Conservation (phyloP, 1,284 basidiomycete species). For the Ganoderma resinaceum region DNA sequence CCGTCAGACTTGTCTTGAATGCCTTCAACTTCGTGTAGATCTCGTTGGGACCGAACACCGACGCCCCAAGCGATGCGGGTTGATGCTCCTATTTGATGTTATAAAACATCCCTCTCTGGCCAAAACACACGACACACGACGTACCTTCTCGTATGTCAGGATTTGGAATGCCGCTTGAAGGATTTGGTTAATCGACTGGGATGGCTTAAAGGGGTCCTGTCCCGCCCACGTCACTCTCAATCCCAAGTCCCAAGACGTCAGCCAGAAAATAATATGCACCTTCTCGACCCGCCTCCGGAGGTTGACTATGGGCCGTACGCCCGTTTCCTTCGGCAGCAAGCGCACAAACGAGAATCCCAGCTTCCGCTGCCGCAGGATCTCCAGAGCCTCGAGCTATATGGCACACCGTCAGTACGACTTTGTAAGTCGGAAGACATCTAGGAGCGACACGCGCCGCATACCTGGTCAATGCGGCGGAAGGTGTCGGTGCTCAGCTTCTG, state of each 20-base stretch:
- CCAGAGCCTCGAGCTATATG: slow-evolving; percentile 64
- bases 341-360: slow-evolving; percentile 89
- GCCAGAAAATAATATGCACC: slow-evolving; percentile 28
- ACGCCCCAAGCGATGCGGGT: slow-evolving; percentile 73
- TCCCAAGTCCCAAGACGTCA: not conserved
- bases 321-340: slow-evolving; percentile 92
- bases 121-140: not conserved
- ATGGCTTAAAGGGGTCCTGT: slow-evolving; percentile 19
- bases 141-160: slow-evolving; percentile 85
- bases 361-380: slow-evolving; percentile 69
- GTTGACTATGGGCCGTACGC: slow-evolving; percentile 96
- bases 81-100: slow-evolving; percentile 60
- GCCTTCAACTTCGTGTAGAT: slow-evolving; percentile 77
- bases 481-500: slow-evolving; percentile 72
- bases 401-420: too few relatives aligned
- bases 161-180: slow-evolving; percentile 87
- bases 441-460: slow-evolving; percentile 34
- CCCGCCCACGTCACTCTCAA: slow-evolving; percentile 1
- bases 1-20: slow-evolving; percentile 67
- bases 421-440: too few relatives aligned
- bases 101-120: not conserved
- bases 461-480: slow-evolving; percentile 68
- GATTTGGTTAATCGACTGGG: slow-evolving; percentile 85
- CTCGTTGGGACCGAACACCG: slow-evolving; percentile 86
- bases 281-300: slow-evolving; percentile 66